Evolutionary conservation across 2,329 filamentous ascomycete species (phyloP).

Genomic region (Neocucurbitaria cava): DNA sequence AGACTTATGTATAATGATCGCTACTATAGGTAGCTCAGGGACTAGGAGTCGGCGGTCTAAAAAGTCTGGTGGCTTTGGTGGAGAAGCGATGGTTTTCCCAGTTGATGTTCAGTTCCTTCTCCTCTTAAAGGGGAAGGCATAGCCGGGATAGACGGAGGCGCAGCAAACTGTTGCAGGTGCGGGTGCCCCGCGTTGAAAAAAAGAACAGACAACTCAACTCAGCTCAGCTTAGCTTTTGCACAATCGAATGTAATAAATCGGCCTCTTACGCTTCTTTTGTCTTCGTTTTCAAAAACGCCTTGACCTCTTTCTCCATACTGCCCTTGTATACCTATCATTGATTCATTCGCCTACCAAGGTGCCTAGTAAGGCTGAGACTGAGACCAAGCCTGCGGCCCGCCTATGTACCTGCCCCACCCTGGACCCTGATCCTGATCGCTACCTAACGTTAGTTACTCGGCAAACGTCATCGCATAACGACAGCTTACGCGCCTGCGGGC

Average conservation of each 20-base stretch:
- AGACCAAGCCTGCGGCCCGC: background rate
- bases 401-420: constrained; percentile 22
- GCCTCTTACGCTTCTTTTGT: background rate
- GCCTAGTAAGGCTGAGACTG: constrained; percentile 7
- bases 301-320: too few relatives aligned
- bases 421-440: constrained; percentile 16
- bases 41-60: background rate
- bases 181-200: constrained; percentile 11
- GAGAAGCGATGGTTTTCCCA: background rate
- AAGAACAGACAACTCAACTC: constrained; percentile 12
- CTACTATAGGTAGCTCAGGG: background rate
- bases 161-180: too few relatives aligned
- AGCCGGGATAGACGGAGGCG: constrained; percentile 21
- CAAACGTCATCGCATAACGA: constrained; percentile 20
- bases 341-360: too few relatives aligned
- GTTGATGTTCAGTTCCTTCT: constrained; percentile 9
- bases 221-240: too few relatives aligned
- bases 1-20: background rate
- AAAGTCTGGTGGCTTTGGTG: background rate
- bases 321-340: too few relatives aligned
- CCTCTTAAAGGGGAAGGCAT: constrained; percentile 3
- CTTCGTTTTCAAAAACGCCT: too few relatives aligned
- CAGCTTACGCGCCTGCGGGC: constrained; percentile 20
- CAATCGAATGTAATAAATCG: background rate
- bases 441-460: too few relatives aligned